Evolutionary conservation across 768 basidiomycete genomes (phyloP).

Genomic region (Clitopilus passeckerianus): DNA sequence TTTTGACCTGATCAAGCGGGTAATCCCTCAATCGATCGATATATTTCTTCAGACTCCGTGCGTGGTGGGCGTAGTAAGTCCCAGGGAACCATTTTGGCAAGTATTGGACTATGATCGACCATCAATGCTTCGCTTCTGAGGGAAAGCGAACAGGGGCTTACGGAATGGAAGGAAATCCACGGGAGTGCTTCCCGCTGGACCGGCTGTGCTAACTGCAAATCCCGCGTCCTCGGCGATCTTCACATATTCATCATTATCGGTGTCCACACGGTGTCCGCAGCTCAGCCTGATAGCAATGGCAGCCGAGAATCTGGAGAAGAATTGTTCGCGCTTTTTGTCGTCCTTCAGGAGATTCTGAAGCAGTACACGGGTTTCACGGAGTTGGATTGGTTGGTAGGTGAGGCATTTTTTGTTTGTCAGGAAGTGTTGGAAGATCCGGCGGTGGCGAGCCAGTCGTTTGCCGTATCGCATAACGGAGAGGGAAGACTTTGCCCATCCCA

Average conservation of each 20-base stretch:
- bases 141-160: constrained; percentile 2
- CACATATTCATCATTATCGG: constrained; percentile 10
- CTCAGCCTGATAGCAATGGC: constrained; percentile 9
- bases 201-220: constrained; percentile 3
- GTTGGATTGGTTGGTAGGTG: constrained; percentile 3
- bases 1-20: constrained; percentile 22
- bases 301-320: constrained; percentile 10
- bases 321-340: constrained; percentile 1
- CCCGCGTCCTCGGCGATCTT: constrained; percentile 5
- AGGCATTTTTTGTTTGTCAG: background rate
- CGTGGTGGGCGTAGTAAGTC: constrained; percentile 26
- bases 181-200: constrained; percentile 7
- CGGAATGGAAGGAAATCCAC: constrained; percentile 15
- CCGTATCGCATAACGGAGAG: constrained; percentile 1
- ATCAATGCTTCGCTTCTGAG: too few relatives aligned
- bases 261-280: constrained; percentile 11
- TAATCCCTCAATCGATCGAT: constrained; percentile 26
- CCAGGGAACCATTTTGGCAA: constrained; percentile 38
- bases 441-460: constrained; percentile 3
- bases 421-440: constrained; percentile 3
- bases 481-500: background rate
- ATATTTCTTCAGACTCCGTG: constrained; percentile 20
- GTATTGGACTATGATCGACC: constrained; percentile 24
- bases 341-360: constrained; percentile 4
- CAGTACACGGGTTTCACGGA: background rate